phyloP scores from a whole-genome alignment of 2,329 filamentous ascomycete species.

The Cephalotrichum gorgonifer region DNA sequence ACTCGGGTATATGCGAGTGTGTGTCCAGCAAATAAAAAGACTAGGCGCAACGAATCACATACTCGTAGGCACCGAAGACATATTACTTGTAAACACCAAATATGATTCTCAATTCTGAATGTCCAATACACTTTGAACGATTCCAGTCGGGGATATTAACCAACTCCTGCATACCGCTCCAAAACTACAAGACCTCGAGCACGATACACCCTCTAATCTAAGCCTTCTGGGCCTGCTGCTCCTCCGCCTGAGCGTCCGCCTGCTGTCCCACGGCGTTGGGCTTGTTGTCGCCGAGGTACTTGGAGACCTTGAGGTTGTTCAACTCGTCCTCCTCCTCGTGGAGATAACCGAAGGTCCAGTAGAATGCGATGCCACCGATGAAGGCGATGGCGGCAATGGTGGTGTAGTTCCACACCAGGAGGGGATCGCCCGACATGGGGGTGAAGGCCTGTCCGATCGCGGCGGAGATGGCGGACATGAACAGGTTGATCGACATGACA shows the following conservation, averaged over 20 bases:
- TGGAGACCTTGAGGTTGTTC: constrained; percentile 47
- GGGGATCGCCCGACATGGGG: constrained; percentile 49
- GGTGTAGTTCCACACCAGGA: constrained; percentile 64
- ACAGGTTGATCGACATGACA: constrained; percentile 59
- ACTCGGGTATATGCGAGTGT: no score
- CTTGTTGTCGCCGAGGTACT: constrained; percentile 28
- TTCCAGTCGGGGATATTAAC: no score
- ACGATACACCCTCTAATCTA: no score
- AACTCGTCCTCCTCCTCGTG: constrained; percentile 59
- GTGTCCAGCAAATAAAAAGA: no score
- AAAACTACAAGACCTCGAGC: no score
- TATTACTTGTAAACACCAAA: no score
- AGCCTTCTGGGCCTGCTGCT: neutral
- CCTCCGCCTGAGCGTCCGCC: neutral
- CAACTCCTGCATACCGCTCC: no score
- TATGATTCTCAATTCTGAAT: no score
- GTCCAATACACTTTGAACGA: no score
- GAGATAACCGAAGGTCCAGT: constrained; percentile 54
- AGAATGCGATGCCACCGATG: constrained; percentile 54
- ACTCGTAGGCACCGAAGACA: no score
- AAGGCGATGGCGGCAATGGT: constrained; percentile 51
- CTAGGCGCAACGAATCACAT: no score
- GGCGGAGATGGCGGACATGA: constrained; percentile 59
- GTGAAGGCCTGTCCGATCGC: constrained; percentile 62
- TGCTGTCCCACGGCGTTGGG: constrained; percentile 16